Base-by-base conservation (phyloP, 805 yeast genomes). In the Saturnispora sekii region DNA sequence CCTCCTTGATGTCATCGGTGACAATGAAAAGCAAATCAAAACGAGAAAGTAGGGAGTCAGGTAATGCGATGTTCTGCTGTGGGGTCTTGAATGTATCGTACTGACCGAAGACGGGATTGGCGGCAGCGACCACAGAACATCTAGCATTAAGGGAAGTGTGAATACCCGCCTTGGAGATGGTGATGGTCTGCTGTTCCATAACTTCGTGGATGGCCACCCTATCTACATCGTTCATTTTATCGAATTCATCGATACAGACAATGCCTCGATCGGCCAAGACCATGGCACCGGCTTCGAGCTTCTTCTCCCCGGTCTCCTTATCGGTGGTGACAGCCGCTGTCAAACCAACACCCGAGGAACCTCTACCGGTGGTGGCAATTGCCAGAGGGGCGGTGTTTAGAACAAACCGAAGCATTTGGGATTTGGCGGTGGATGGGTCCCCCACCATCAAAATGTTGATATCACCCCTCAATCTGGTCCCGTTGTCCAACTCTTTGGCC, bases 341-440 rank as follows among this genome's bases (percentile, higher is more conserved):
- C 58, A 93, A 74, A 86, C 98, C 98, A 38, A 93, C 98, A 63
- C 98, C 98, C 1, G 97, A 89, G n/a, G 97, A 90, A 51, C 98
- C 98, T 63, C 96, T 80, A 70, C 98, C 98, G 0, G 98, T 93
- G 1, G 98, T 93, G 26, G 97, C 97, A 54, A 93, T 88, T 3
- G 97, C 97, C 54, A 93, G 70, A 1, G 95, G 72, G 1, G 98
- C 98, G 1, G 97, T 90, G 61, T 90, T 93, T 50, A 93, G 71
- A 15, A 93, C 97, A 60, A 93, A 90, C 52, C 97, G 75, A 51
- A 93, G 73, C 69, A 93, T 81, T 67, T 93, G 98, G 4, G 97
- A 89, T 64, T 93, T 93, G 21, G 98, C 97, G 14, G 98, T 93
- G 8, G 97, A 87, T 11, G 98, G 98, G 63, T 93, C 98, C 67